Base-by-base conservation (phyloP, 306 rosid species). In the Leucaena leucocephala region DNA sequence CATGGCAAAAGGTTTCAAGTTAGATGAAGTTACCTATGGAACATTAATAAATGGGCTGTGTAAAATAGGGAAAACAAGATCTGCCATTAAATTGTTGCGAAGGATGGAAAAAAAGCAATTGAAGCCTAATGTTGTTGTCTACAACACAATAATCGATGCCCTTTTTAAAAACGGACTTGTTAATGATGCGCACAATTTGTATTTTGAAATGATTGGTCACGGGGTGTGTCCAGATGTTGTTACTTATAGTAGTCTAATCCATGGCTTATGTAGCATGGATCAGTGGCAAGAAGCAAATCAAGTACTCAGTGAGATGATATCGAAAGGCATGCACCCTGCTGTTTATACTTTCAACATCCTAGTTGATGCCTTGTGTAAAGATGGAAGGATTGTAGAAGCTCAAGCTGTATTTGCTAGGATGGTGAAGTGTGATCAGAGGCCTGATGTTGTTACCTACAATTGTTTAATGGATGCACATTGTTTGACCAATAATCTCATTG, bases 371-470 rank as follows among this genome's bases (percentile, higher is more conserved):
- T 66, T 38, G 1, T 66, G 48, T 39, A 66, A 66, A 7, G 49
- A 66, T 39, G 71, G 49, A 17, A 66, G 71, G 71, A 40, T 40
- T 5, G 17, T 11, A 1, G 71, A 66, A 66, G 71, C 71, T 17
- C 71, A 39, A 17, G 71, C 15, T 39, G 1, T 33, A 0, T 4
- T 61, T 61, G 67, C n/a, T 33, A 12, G 40, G 27, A 27, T 27
- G 27, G 10, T 66, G 27, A 66, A 66, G 71, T 7, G 34, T 66
- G 34, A 21, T 66, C 7, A 40, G 9, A 66, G 19, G 3, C 71
- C 49, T 66, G 0, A 66, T 66, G 34, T 66, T 38, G 49, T 66
- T 8, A 66, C 49, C 13, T 17, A 39, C 33, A 40, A 8, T 66
- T 5, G 27, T 8, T 66, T 66, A 9, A 66, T 66, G 49, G n/a